Evolutionary conservation across 2,329 filamentous ascomycete genomes (phyloP), one percentile per base, ranked within the genome.

Genomic region (Alternaria rosae): DNA sequence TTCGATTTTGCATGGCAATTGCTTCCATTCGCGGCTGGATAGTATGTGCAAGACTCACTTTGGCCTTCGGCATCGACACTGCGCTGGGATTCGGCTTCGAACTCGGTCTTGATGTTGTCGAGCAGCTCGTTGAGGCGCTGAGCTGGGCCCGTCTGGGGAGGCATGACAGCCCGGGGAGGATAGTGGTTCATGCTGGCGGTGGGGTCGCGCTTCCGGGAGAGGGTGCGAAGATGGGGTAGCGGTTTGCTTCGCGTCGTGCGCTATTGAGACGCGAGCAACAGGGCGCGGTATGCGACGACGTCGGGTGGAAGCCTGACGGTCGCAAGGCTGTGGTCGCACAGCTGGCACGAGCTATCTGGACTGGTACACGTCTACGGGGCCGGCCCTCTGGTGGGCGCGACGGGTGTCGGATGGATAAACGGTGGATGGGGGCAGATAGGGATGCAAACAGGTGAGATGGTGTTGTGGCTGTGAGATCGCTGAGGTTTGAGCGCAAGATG

Each of bases 31-130:
- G 13, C 17, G 43, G 32, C 28, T 32, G 13, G 6, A 5, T 12
- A 30, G 42, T 20, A 23, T 30, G 41, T 43, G 35, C 38, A n/a
- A 23, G 63, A 89, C 93, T 85, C 89, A 97, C 94, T 91, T 79
- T 97, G 93, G 79, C 94, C 92, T 79, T 99, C 94, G 79, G 93
- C 96, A 72, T 93, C 92, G 78, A 92, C 92, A 68, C 89, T 91
- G 71, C 92, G 89, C 68, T 92, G 89, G 71, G 90, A 86, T 80
- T 96, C 92, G 64, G 86, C 90, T 70, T 98, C 94, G 72, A 97
- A 98, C 81, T 99, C 95, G 75, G 88, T 87, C 76, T 94, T 90
- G 73, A 99, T 88, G 79, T 93, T 91, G 59, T 98, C 94, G 76
- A 99, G 86, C 67, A 98, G 88, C 85, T 99, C 94, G 70, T 91